Base-by-base conservation (phyloP, 139 green algal species). In the Mesotaenium endlicherianum region DNA sequence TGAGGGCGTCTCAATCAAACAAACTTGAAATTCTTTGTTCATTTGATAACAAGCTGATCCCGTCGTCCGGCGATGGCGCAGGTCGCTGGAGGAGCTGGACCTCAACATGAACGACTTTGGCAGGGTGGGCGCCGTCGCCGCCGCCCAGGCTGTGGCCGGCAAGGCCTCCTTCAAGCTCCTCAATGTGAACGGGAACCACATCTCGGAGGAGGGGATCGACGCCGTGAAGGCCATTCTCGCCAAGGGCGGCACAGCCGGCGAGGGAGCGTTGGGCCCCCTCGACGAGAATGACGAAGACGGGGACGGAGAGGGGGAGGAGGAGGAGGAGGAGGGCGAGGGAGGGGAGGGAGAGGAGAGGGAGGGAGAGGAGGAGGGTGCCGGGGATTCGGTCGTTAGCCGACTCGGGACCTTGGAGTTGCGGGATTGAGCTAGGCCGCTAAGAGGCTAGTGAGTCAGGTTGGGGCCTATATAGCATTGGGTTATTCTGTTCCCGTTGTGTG, bases 261-360 rank as follows among this genome's bases (percentile, higher is more conserved):
- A 67, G 70, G 40, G 47, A 14, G 78, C 38, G 17, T 64, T 81
- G 70, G 78, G 47, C 1, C 70, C 70, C 14, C 20, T 85, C 20
- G 78, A 82, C 39, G 75, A 85, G n/a, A 85, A 83, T 36, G 78
- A 85, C 59, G 78, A 80, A 26, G 78, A 85, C 1, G 78, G 43
- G 39, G 76, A 81, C 17, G 42, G 38, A 58, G 78, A 67, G 20
- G 67, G 2, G 39, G 64, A 39, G 38, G 77, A 84, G 40, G 77
- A 83, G 38, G 77, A 83, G 20, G 77, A 83, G 40, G 77, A 84
- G 64, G 67, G 40, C 6, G 75, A 82, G 8, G 31, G 34, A 59
- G 38, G 41, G 6, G 31, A 69, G 16, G 31, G 41, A 31, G 70
- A 49, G 36, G 70, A 78, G 8, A 75, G 16, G 14, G 70, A 78